Conservation (phyloP, 192 early-diverging fungal genomes). For the Coemansia sp. region DNA sequence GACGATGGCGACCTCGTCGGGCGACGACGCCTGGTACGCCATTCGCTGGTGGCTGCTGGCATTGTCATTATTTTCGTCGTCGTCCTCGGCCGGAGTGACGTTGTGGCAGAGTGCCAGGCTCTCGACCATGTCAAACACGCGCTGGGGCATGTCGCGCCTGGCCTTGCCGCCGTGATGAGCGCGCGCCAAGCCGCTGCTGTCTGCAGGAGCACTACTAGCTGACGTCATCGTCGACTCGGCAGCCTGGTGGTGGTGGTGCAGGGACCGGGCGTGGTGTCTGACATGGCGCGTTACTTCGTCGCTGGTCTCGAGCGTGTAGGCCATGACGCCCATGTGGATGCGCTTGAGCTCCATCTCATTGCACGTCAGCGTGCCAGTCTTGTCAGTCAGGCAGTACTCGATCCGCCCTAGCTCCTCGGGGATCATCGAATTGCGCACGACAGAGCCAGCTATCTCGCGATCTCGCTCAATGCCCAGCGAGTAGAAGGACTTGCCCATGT, state of each 20-base stretch:
- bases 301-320: conserved; percentile 87
- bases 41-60: conserved; percentile 28
- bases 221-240: neutral
- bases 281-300: conserved; percentile 82
- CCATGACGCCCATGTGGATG: conserved; percentile 95
- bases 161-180: conserved; percentile 57
- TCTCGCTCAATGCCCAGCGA: conserved; percentile 88
- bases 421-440: conserved; percentile 92
- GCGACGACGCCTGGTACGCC: conserved; percentile 92
- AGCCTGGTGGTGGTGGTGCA: neutral
- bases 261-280: conserved; percentile 11
- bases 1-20: conserved; percentile 96
- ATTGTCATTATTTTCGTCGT: neutral
- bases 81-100: conserved; percentile 63
- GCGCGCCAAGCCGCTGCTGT: neutral
- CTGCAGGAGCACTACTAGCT: neutral
- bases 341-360: conserved; percentile 98
- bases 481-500: conserved; percentile 97
- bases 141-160: conserved; percentile 80
- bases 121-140: conserved; percentile 85
- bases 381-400: conserved; percentile 91
- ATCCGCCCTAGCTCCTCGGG: conserved; percentile 96
- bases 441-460: conserved; percentile 77
- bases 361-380: conserved; percentile 94
- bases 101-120: conserved; percentile 92